phyloP scores from a whole-genome alignment of 345 rosid genomes.

The Dipteronia dyeriana region DNA sequence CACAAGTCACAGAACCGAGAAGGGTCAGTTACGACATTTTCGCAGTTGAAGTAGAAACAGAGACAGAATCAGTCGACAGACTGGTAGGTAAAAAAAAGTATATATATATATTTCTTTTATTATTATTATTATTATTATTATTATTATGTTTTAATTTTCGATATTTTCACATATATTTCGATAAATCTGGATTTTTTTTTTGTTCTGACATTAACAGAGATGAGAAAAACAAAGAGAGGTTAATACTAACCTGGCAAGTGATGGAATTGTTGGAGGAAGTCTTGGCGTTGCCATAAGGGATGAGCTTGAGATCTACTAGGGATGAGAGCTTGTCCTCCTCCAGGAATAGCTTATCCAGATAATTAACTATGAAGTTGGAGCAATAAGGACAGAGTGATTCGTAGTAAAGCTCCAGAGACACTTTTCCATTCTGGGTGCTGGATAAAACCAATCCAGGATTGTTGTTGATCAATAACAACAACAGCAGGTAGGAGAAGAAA shows the following conservation, averaged over 20 bases:
- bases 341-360: constrained; percentile 30
- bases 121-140: no score
- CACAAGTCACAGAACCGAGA: background rate
- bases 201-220: background rate
- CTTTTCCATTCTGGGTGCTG: constrained; percentile 13
- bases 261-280: constrained; percentile 28
- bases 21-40: background rate
- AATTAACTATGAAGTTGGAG: constrained; percentile 39
- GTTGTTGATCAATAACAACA: background rate
- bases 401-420: constrained; percentile 33
- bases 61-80: background rate
- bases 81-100: no score
- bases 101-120: no score
- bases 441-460: background rate
- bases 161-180: no score
- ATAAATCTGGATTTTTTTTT: no score
- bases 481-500: background rate
- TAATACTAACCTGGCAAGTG: constrained; percentile 41
- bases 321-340: constrained; percentile 26
- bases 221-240: background rate
- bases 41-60: background rate
- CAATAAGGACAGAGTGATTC: constrained; percentile 53
- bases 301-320: constrained; percentile 46
- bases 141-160: no score
- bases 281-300: constrained; percentile 55